phyloP scores from a whole-genome alignment of 2,329 filamentous ascomycete genomes.

The Penicillium griseofulvum region DNA sequence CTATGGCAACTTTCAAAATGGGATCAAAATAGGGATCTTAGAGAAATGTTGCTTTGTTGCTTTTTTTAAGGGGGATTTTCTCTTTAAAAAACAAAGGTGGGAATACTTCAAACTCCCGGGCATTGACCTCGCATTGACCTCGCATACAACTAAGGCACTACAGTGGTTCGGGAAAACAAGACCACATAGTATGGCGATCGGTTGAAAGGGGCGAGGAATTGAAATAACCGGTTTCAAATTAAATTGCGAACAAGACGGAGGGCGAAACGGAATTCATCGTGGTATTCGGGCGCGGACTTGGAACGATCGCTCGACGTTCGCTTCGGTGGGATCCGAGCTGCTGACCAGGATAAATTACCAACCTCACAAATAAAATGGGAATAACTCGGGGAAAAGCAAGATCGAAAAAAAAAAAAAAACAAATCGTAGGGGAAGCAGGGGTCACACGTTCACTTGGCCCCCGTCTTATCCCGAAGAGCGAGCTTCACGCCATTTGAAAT shows the following conservation, averaged over 20 bases:
- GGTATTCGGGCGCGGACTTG: conserved; percentile 19
- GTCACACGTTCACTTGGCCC: conserved; percentile 1
- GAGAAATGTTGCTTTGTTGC: too few species aligned
- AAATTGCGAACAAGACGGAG: conserved; percentile 23
- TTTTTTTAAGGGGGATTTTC: too few species aligned
- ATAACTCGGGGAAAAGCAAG: not conserved
- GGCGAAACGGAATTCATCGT: conserved; percentile 24
- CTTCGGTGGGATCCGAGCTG: conserved; percentile 28
- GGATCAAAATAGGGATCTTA: too few species aligned
- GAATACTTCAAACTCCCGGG: too few species aligned
- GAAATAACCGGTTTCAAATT: conserved; percentile 21
- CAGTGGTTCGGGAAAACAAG: conserved; percentile 8
- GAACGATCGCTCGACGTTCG: conserved; percentile 27
- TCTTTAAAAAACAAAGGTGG: too few species aligned
- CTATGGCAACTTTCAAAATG: not conserved
- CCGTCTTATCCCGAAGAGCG: not conserved
- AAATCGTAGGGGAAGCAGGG: not conserved
- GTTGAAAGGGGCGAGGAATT: conserved; percentile 19
- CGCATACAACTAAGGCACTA: conserved; percentile 11
- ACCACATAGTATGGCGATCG: conserved; percentile 11
- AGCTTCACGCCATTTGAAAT: conserved; percentile 1
- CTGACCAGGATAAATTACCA: conserved; percentile 28
- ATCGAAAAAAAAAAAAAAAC: not conserved
- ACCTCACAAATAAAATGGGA: conserved; percentile 10
- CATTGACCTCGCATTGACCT: not conserved